Evolutionary conservation across 352 stramenopile species (phyloP), one percentile per base, ranked within the genome.

Genomic region (Globisporangium uncinulatum): DNA sequence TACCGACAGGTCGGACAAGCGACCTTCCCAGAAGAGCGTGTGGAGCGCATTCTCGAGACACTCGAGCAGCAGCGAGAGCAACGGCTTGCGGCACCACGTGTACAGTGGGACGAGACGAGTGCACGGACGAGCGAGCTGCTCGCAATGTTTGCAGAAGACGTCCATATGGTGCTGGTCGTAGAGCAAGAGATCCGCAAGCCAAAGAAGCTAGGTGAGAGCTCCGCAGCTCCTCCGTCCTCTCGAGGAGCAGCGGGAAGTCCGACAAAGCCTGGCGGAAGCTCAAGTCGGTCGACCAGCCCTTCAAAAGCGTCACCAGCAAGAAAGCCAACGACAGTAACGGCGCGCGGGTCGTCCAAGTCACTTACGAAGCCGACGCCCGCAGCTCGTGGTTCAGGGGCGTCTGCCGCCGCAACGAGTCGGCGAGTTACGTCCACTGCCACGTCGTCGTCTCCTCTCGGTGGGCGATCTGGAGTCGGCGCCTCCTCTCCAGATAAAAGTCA

Each of bases 141-240:
- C 29, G 55, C 67, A 7, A 89, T 89, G 79, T 87, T 70, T 52
- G 67, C 67, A 0, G 79, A 89, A 54, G 79, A 89, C 54, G 44
- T 89, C 1, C 69, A 74, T 42, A 84, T 69, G 58, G 70, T 81
- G 41, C 46, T 87, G 8, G 67, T 69, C 43, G 49, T 74, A 17
- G 73, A 87, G 53, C 74, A 86, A 44, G 74, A 89, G 51, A 86
- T 61, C n/a, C 73, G 75, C 37, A 81, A 82, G 44, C 67, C 76
- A 0, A 79, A 83, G 59, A 82, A 77, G 60, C 44, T 62, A 6
- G 53, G 53, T 29, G 51, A 70, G 13, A 58, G 61, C 15, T 3
- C 21, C 13, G 17, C 8, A 17, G 7, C 42, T 4, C 11, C 43
- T 20, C 9, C 20, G 8, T 43, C 37, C 1, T 51, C 58, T 15